A percentile compares a stretch with the other conserved stretches of the same genome.
These are phyloP conservation scores for Aegilops tauschii DNA, from an alignment of 176 grass and related monocot genomes.

Conservation along the genomic window DNA sequence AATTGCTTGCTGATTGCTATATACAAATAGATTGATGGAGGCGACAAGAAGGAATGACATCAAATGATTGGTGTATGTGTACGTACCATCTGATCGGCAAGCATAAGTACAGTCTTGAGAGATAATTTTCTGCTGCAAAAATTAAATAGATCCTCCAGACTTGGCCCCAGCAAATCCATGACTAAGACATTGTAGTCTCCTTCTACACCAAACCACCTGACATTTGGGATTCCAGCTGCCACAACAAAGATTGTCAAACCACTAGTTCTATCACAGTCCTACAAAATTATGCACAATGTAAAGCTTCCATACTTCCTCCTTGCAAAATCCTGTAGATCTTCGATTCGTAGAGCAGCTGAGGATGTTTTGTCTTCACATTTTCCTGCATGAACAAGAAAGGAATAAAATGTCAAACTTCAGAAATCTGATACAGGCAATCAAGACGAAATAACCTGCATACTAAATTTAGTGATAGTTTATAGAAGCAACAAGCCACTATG, in stretches of 20 bases:
- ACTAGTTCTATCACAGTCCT: background rate
- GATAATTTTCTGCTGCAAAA: slow-evolving; percentile 98
- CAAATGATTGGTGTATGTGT: background rate
- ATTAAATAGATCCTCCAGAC: slow-evolving; percentile 96
- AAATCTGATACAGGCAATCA: slow-evolving; percentile 5
- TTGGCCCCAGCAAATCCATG: slow-evolving; percentile 95
- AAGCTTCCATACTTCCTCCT: slow-evolving; percentile 82
- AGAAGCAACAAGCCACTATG: background rate
- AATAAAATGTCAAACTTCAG: slow-evolving; percentile 7
- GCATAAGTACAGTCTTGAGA: slow-evolving; percentile 98
- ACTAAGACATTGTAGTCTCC: slow-evolving; percentile 97
- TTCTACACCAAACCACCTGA: slow-evolving; percentile 97
- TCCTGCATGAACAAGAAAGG: slow-evolving; percentile 53
- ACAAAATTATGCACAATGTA: slow-evolving; percentile 9
- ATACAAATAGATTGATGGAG: background rate
- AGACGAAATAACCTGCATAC: background rate
- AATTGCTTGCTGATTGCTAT: background rate
- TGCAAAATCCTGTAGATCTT: slow-evolving; percentile 92
- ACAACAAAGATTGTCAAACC: slow-evolving; percentile 44
- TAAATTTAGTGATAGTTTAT: background rate
- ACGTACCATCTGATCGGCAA: slow-evolving; percentile 97
- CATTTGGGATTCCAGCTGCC: slow-evolving; percentile 86
- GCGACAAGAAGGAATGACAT: background rate
- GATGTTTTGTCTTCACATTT: slow-evolving; percentile 99
- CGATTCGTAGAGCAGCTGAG: slow-evolving; percentile 94